These are phyloP conservation scores for Coemansia asiatica DNA, from an alignment of 192 early-diverging fungal genomes.

Conservation along the genomic window DNA sequence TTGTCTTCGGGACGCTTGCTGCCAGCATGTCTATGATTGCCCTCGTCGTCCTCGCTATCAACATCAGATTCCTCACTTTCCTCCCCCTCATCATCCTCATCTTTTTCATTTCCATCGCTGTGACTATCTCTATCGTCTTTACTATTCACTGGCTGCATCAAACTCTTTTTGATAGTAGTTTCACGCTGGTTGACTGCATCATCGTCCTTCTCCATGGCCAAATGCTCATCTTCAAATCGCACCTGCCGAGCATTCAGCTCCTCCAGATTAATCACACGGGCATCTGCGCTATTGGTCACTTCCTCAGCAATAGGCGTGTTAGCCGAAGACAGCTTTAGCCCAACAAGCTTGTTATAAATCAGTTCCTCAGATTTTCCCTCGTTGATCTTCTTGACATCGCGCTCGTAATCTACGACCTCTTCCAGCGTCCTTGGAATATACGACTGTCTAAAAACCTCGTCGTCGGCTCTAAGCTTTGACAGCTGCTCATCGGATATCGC, in stretches of 20 bases:
- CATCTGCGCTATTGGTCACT: background rate
- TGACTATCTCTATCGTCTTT: conserved; percentile 9
- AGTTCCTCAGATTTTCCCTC: conserved; percentile 69
- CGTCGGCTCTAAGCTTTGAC: conserved; percentile 65
- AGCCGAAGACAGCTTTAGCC: conserved; percentile 59
- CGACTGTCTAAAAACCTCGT: conserved; percentile 87
- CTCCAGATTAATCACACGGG: conserved; percentile 22
- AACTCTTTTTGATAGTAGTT: background rate
- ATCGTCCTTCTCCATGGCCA: background rate
- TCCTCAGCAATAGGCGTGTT: conserved; percentile 19
- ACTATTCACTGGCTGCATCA: no score
- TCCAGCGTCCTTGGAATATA: conserved; percentile 91
- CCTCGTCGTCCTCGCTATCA: conserved; percentile 46
- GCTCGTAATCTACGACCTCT: conserved; percentile 85
- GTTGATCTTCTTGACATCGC: conserved; percentile 74
- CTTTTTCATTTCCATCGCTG: conserved; percentile 14
- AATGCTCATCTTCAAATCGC: conserved; percentile 19
- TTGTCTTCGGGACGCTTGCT: conserved; percentile 84
- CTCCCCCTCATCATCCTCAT: conserved; percentile 21
- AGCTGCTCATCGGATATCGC: conserved; percentile 51
- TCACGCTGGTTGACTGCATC: background rate
- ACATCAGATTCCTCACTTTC: conserved; percentile 36
- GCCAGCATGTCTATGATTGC: conserved; percentile 37
- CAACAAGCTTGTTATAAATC: conserved; percentile 57
- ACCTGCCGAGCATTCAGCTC: conserved; percentile 33